Evolutionary conservation across 2,329 filamentous ascomycete species (phyloP).

Genomic region (Scopulariopsis brevicaulis): DNA sequence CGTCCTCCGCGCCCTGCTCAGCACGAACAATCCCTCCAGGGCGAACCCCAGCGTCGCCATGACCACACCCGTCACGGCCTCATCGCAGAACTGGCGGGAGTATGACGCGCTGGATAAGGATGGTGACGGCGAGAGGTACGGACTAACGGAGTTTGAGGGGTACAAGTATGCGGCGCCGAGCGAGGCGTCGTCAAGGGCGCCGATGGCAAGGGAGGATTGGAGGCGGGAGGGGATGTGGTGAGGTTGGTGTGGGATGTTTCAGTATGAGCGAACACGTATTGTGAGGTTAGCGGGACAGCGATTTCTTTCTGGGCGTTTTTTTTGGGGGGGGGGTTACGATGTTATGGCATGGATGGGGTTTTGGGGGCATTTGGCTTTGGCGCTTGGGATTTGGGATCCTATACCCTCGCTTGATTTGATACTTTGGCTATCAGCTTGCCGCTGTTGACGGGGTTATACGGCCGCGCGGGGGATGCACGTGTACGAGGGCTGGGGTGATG

Average conservation of each 20-base stretch:
- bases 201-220: background rate
- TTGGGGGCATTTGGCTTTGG: background rate
- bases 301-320: background rate
- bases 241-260: background rate
- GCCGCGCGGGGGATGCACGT: no score
- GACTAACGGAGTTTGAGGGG: background rate
- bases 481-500: no score
- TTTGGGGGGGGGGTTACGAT: background rate
- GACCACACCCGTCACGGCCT: background rate
- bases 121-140: background rate
- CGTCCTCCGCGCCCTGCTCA: slow-evolving; percentile 17
- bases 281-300: background rate
- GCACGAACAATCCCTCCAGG: slow-evolving; percentile 5
- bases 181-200: background rate
- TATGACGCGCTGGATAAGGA: background rate
- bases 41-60: background rate
- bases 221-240: background rate
- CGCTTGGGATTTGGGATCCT: background rate
- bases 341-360: background rate
- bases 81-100: background rate
- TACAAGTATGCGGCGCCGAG: background rate
- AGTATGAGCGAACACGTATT: background rate
- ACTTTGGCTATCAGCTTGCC: background rate
- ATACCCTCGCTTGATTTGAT: background rate
- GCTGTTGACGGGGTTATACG: background rate